Evolutionary conservation across 176 grass and related monocot species (phyloP), one percentile per base, ranked within the genome.

Genomic region (Oryza nivara): DNA sequence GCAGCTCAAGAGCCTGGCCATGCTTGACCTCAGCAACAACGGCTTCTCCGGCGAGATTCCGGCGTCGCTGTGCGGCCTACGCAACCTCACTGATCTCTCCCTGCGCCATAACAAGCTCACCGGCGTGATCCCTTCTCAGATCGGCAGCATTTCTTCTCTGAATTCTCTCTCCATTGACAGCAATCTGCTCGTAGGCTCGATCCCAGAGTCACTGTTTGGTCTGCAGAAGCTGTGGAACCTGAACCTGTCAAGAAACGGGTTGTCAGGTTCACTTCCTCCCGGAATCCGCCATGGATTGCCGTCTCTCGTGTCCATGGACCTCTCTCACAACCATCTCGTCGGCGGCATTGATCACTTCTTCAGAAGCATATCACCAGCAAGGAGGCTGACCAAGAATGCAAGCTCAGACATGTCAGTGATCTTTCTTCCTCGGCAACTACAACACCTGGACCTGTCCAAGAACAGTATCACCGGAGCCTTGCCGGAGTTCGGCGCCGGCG

Each of bases 11-110:
- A 94, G 70, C 75, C 82, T 97, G 30, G 76, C 84, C 0, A 32
- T 89, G 65, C 71, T 97, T 6, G 90, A 97, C 79, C 89, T 97
- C 64, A 92, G 92, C 74, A 88, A 86, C 72, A 97, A 92, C 83
- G 79, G 72, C 80, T 97, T 97, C 61, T 80, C 88, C 20, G 95
- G 92, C 16, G 88, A 84, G 77, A 90, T 97, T 9, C 95, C 95
- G 67, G 65, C 73, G 6, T 90, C 95, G 5, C 65, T 97, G 2
- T 76, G 84, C 67, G 32, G 36, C 28, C 82, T 97, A 82, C 46
- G 11, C 45, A 84, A 78, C 66, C 60, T 83, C 36, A 58, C 86
- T 4, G 84, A 92, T 17, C 17, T 97, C 41, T 89, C 81, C 2
- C 87, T 92, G 70, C 78, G 72, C 79, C 86, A 76, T 44, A 97